These are phyloP conservation scores for Aspergillus pseudoviridinutans DNA, from an alignment of 2,329 filamentous ascomycete genomes.

Conservation along the genomic window DNA sequence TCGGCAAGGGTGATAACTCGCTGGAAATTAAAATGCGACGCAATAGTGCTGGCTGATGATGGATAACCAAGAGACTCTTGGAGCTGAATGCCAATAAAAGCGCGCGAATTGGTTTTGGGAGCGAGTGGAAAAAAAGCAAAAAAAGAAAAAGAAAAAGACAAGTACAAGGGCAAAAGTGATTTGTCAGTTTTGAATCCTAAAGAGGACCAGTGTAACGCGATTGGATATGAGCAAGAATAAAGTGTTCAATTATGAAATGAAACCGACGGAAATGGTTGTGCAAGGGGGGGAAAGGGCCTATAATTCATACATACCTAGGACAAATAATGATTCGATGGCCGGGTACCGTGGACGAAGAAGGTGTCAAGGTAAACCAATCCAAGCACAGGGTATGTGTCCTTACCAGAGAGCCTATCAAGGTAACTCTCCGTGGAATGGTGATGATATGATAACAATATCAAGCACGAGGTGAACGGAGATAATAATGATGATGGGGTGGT, in stretches of 20 bases:
- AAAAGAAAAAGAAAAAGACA: conserved; percentile 2
- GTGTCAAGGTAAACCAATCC: conserved; percentile 6
- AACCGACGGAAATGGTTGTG: conserved; percentile 7
- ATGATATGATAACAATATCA: conserved; percentile 11
- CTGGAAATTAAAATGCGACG: not conserved
- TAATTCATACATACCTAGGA: conserved; percentile 19
- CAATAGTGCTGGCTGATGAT: not conserved
- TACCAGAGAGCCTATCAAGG: not conserved
- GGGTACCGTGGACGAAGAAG: conserved; percentile 12
- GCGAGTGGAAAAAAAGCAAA: conserved; percentile 8
- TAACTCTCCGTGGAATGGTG: conserved; percentile 1
- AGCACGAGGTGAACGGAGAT: conserved; percentile 15
- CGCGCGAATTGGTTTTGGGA: conserved; percentile 7
- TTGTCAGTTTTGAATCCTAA: conserved; percentile 4
- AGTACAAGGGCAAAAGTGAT: conserved; percentile 7
- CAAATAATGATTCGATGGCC: conserved; percentile 21
- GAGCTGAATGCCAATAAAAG: conserved; percentile 15
- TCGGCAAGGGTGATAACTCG: not conserved
- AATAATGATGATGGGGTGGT: not conserved
- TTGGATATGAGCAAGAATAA: conserved; percentile 13
- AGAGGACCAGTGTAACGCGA: conserved; percentile 13
- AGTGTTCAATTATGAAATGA: conserved; percentile 13
- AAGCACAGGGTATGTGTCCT: not conserved
- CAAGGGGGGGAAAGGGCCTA: conserved; percentile 10
- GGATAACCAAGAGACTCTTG: conserved; percentile 8